phyloP scores from a whole-genome alignment of 2,329 filamentous ascomycete genomes.

The Sphaerostilbella broomeana region DNA sequence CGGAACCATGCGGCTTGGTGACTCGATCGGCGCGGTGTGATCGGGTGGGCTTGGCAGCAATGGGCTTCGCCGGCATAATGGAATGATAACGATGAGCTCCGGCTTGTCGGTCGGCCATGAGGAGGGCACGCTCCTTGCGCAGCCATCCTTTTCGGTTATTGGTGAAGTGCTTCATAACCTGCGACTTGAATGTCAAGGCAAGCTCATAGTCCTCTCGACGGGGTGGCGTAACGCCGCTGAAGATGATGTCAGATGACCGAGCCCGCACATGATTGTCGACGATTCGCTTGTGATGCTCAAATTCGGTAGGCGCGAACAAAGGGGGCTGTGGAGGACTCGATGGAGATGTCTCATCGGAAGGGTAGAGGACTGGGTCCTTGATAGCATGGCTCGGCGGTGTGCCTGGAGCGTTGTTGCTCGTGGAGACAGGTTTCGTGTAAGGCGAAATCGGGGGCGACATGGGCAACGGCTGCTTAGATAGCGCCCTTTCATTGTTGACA shows the following conservation, averaged over 20 bases:
- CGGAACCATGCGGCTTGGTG: conserved; percentile 27
- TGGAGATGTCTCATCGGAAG: conserved; percentile 35
- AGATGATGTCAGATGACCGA: conserved; percentile 33
- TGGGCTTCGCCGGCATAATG: conserved; percentile 39
- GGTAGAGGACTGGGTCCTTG: conserved; percentile 54
- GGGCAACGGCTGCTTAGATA: conserved; percentile 32
- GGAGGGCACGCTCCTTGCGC: conserved; percentile 42
- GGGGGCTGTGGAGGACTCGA: conserved; percentile 40
- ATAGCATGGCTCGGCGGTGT: conserved; percentile 27
- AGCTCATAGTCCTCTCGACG: conserved; percentile 48
- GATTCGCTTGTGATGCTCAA: conserved; percentile 37
- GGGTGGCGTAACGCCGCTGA: conserved; percentile 38
- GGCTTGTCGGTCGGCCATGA: conserved; percentile 42
- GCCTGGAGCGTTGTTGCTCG: conserved; percentile 21
- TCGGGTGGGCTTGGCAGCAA: conserved; percentile 23
- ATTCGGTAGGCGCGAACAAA: conserved; percentile 41
- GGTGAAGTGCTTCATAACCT: conserved; percentile 41
- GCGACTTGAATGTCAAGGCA: conserved; percentile 45
- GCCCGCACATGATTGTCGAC: conserved; percentile 45
- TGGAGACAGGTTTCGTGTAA: conserved; percentile 35
- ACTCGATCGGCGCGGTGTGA: conserved; percentile 28
- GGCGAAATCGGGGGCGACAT: conserved; percentile 55
- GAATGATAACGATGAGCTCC: conserved; percentile 32
- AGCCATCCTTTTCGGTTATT: conserved; percentile 43
- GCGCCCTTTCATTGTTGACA: no score